Evolutionary conservation across 2,329 filamentous ascomycete genomes (phyloP).

Genomic region (Biscogniauxia marginata): DNA sequence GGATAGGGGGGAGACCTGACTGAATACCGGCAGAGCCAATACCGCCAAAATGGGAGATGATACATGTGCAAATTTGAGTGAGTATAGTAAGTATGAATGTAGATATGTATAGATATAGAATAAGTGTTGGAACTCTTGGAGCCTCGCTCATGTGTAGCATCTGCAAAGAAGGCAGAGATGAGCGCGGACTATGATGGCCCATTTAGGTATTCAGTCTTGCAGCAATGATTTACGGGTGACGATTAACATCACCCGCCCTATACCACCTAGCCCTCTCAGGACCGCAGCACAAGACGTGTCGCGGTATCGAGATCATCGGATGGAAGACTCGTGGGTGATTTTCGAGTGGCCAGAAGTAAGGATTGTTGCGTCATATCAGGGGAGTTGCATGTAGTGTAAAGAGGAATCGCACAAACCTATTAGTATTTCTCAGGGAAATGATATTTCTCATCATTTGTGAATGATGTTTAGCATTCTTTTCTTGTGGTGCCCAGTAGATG

Average conservation of each 20-base stretch:
- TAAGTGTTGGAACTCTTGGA: slow-evolving; percentile 50
- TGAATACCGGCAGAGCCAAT: not conserved
- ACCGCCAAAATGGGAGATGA: not conserved
- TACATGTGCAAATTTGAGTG: not conserved
- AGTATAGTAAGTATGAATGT: not conserved
- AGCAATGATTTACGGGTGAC: slow-evolving; percentile 27
- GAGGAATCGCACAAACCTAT: too few relatives aligned
- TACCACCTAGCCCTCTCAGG: slow-evolving; percentile 30
- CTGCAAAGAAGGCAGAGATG: slow-evolving; percentile 32
- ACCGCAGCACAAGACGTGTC: slow-evolving; percentile 36
- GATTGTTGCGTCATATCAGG: slow-evolving; percentile 29
- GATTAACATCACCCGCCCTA: slow-evolving; percentile 19
- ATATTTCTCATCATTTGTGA: too few relatives aligned
- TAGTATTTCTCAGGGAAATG: too few relatives aligned
- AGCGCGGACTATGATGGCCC: slow-evolving; percentile 57
- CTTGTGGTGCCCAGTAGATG: too few relatives aligned
- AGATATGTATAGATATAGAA: not conserved
- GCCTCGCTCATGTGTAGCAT: slow-evolving; percentile 46
- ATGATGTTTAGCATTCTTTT: too few relatives aligned
- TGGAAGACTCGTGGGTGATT: slow-evolving; percentile 32
- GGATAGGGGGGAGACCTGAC: not conserved
- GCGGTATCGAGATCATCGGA: slow-evolving; percentile 30
- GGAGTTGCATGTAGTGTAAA: too few relatives aligned
- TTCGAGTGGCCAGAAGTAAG: slow-evolving; percentile 30
- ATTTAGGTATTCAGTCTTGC: slow-evolving; percentile 38